A percentile compares a stretch with the other conserved stretches of the same genome.
These are phyloP conservation scores for Orbilia oligospora DNA, from an alignment of 2,329 filamentous ascomycete genomes.

Conservation along the genomic window DNA sequence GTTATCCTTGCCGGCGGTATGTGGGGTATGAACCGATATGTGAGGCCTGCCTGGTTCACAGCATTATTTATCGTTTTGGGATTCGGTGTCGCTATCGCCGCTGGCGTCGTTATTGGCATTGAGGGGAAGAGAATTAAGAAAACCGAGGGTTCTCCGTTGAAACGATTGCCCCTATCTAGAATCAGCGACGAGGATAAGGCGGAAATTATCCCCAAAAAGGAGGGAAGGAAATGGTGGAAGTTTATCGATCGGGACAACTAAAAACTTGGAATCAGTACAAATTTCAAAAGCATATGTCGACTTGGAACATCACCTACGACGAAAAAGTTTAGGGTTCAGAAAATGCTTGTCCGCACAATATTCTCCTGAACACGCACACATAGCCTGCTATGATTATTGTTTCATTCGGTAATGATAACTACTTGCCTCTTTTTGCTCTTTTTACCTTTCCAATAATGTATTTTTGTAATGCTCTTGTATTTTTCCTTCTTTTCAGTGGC, in stretches of 20 bases:
- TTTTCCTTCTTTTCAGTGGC: not conserved
- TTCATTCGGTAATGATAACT: constrained; percentile 14
- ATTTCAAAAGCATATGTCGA: constrained; percentile 32
- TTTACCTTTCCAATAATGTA: constrained; percentile 46
- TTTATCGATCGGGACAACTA: constrained; percentile 59
- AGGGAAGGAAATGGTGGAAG: constrained; percentile 42
- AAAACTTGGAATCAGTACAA: not conserved
- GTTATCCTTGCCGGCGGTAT: constrained; percentile 81
- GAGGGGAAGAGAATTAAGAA: constrained; percentile 81
- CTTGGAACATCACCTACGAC: constrained; percentile 7
- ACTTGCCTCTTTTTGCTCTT: not conserved
- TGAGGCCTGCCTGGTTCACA: constrained; percentile 83
- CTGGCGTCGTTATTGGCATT: constrained; percentile 78
- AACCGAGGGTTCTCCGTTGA: constrained; percentile 73
- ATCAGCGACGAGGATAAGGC: constrained; percentile 57
- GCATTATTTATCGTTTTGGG: constrained; percentile 83
- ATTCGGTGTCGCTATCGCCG: constrained; percentile 77
- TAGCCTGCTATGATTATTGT: constrained; percentile 37
- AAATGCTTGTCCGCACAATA: not conserved
- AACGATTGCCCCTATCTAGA: constrained; percentile 33
- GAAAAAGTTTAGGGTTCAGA: constrained; percentile 16
- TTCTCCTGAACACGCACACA: constrained; percentile 6
- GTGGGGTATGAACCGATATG: constrained; percentile 82
- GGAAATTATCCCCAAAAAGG: constrained; percentile 43
- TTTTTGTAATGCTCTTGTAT: constrained; percentile 38